Conservation (phyloP, 1,139 yeast species). For the Nakaseomyces uthaithaninus region DNA sequence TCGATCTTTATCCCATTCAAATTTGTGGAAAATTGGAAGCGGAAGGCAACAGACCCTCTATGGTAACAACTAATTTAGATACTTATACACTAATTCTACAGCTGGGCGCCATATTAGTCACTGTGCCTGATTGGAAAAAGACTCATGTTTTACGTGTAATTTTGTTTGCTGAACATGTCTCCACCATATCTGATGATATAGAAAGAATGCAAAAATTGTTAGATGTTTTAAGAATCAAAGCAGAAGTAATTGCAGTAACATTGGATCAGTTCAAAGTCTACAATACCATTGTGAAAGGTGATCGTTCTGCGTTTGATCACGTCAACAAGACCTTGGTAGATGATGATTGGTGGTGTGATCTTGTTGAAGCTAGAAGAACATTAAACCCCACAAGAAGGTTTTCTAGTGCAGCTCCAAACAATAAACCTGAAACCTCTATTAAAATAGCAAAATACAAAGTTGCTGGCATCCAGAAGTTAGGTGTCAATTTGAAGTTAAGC, state of each 20-base stretch:
- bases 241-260: slow-evolving; percentile 64
- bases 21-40: slow-evolving; percentile 77
- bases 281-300: slow-evolving; percentile 70
- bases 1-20: slow-evolving; percentile 91
- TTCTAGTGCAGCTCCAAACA: slow-evolving; percentile 18
- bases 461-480: slow-evolving; percentile 59
- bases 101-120: slow-evolving; percentile 81
- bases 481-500: slow-evolving; percentile 68
- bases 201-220: slow-evolving; percentile 53
- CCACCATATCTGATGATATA: slow-evolving; percentile 65
- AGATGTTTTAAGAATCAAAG: slow-evolving; percentile 73
- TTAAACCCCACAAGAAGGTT: slow-evolving; percentile 25
- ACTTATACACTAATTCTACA: slow-evolving; percentile 89
- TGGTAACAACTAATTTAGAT: slow-evolving; percentile 82
- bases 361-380: slow-evolving; percentile 48
- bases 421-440: slow-evolving; percentile 14
- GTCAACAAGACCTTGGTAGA: slow-evolving; percentile 34
- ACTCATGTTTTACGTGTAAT: slow-evolving; percentile 69
- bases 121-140: slow-evolving; percentile 87
- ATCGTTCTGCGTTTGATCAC: slow-evolving; percentile 29
- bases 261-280: slow-evolving; percentile 59
- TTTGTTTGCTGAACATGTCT: slow-evolving; percentile 73
- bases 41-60: slow-evolving; percentile 45
- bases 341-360: slow-evolving; percentile 60
- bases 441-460: slow-evolving; percentile 37